Conservation (phyloP, 164 flowering plant genomes). For the Tetrastigma voinierianum region DNA sequence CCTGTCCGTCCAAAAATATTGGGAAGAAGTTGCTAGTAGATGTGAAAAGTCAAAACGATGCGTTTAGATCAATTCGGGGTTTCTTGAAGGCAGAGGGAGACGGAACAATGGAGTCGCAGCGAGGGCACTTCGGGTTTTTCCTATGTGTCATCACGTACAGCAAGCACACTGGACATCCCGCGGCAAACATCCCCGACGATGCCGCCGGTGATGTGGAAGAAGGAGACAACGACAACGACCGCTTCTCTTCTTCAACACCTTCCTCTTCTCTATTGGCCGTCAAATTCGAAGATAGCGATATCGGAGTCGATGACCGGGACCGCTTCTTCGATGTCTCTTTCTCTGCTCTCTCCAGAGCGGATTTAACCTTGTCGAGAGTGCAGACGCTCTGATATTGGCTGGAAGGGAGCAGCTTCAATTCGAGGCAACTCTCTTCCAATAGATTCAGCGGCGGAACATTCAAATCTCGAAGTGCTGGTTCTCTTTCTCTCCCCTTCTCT, state of each 20-base stretch:
- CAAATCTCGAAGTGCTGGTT: conserved; percentile 42
- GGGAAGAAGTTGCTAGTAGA: no score
- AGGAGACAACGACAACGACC: not conserved
- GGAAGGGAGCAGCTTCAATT: conserved; percentile 52
- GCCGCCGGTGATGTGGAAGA: not conserved
- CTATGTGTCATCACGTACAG: conserved; percentile 8
- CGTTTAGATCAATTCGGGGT: no score
- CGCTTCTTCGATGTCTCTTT: conserved; percentile 42
- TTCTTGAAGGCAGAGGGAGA: no score
- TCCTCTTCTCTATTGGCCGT: not conserved
- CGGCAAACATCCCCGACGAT: conserved; percentile 8
- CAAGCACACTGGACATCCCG: conserved; percentile 17
- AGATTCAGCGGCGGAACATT: conserved; percentile 38
- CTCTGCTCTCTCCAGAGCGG: conserved; percentile 78
- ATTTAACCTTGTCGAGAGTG: conserved; percentile 88
- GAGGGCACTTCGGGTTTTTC: conserved; percentile 12
- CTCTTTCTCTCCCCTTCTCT: no score
- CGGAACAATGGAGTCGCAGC: conserved; percentile 4
- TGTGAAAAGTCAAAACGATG: no score
- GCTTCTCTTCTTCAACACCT: not conserved
- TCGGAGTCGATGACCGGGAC: conserved; percentile 23
- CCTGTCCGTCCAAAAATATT: no score
- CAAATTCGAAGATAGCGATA: conserved; percentile 24
- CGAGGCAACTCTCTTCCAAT: conserved; percentile 35
- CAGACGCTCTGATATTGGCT: conserved; percentile 66